Evolutionary conservation across 768 basidiomycete species (phyloP), one percentile per base, ranked within the genome.

Genomic region (Lyophyllum decastes): DNA sequence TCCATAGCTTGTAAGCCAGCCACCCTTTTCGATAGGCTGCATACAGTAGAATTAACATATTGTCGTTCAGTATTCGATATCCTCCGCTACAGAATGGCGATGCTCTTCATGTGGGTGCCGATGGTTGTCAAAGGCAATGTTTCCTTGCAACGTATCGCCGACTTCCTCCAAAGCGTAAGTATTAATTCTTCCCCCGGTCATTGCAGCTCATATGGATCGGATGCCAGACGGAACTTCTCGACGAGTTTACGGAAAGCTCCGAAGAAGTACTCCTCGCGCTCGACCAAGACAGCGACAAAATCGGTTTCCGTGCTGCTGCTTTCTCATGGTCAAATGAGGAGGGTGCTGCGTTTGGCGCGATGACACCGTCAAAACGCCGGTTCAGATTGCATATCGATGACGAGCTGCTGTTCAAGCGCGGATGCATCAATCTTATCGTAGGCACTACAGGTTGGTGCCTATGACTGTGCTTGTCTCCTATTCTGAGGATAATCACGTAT

Each of bases 251-350:
- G 4, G 62, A 64, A 27, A 64, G 65, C 25, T 49, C 62, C 1
- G 52, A 10, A 3, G 27, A 47, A 12, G 54, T 57, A 3, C 48
- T 62, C 43, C 33, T 65, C 12, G 35, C 51, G 2, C 51, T 54
- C 21, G 58, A 62, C 17, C 22, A 47, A 25, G 38, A 62, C 49
- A 60, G 44, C 11, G 70, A 75, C 17, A 69, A 67, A 1, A 77
- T 86, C 48, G 83, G 84, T 2, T 82, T 87, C 61, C 70, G 75
- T 11, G 71, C 84, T 52, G 81, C 84, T 0, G 66, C 69, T 1
- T 89, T 88, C 61, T 70, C 79, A 0, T 89, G 87, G 87, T 73
- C 78, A 2, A 75, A 75, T 26, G 66, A 66, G 4, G 56, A 54
- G 10, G 54, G 61, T 17, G 66, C 68, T 48, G 49, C 66, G 0